phyloP scores from a whole-genome alignment of 2,329 filamentous ascomycete species.

The Aspergillus uvarum region DNA sequence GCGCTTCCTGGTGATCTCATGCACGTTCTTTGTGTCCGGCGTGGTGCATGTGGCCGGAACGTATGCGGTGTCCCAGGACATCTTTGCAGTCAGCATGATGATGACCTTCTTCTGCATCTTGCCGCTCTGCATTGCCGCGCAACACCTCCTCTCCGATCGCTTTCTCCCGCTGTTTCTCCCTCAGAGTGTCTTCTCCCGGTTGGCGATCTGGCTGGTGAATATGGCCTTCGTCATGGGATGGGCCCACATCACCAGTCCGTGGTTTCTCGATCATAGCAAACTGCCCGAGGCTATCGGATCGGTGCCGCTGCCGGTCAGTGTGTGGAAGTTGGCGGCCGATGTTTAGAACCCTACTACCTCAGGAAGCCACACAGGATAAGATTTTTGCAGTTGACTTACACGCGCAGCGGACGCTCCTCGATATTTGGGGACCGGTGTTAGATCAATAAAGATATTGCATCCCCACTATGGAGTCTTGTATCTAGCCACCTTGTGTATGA shows the following conservation, averaged over 20 bases:
- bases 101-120: constrained; percentile 17
- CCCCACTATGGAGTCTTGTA: too few relatives aligned
- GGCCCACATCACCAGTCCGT: constrained; percentile 18
- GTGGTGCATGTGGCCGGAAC: constrained; percentile 14
- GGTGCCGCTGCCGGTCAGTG: constrained; percentile 10
- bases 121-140: constrained; percentile 12
- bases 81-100: constrained; percentile 15
- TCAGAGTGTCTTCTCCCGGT: background rate
- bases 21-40: constrained; percentile 18
- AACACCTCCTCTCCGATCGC: constrained; percentile 10
- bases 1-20: constrained; percentile 7
- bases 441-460: too few relatives aligned
- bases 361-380: background rate
- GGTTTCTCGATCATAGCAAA: constrained; percentile 18
- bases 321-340: background rate
- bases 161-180: constrained; percentile 6
- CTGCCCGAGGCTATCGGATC: constrained; percentile 16
- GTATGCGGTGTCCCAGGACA: constrained; percentile 13
- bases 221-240: constrained; percentile 11
- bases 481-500: too few relatives aligned
- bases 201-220: constrained; percentile 9
- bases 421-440: too few relatives aligned
- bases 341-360: background rate
- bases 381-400: background rate
- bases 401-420: too few relatives aligned